phyloP scores from a whole-genome alignment of 441 rosid species.

The Macaranga tanarius region DNA sequence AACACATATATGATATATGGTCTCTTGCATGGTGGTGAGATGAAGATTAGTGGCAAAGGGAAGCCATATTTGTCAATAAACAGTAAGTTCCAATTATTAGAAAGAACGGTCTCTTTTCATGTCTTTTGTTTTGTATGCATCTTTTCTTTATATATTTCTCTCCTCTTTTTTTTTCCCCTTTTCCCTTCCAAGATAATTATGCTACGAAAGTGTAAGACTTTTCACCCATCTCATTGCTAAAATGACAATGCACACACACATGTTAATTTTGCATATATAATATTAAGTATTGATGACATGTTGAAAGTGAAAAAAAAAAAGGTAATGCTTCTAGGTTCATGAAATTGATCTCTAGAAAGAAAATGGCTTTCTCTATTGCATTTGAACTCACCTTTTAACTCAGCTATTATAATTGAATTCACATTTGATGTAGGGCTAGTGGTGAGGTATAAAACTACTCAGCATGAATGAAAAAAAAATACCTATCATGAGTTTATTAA shows the following conservation, averaged over 20 bases:
- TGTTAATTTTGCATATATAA: no score
- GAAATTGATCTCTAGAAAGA: no score
- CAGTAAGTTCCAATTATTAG: conserved; percentile 24
- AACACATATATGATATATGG: background rate
- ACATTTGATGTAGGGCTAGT: no score
- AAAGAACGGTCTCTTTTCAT: background rate
- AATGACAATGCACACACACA: background rate
- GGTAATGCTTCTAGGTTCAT: no score
- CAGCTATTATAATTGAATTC: no score
- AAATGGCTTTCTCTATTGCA: no score
- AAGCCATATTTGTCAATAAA: conserved; percentile 11
- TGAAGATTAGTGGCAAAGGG: background rate
- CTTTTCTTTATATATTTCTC: background rate
- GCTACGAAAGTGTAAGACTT: background rate
- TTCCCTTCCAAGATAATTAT: background rate
- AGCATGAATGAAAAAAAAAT: no score
- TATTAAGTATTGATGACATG: no score
- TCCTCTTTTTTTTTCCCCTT: background rate
- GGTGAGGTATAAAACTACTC: no score
- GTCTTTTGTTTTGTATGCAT: background rate
- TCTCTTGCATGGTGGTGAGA: background rate
- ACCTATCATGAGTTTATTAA: no score
- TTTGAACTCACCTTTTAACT: no score
- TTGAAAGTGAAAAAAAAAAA: no score
- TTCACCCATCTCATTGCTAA: background rate